These are phyloP conservation scores for Fraxinus paxiana DNA, from an alignment of 305 asterid genomes.

Conservation along the genomic window DNA sequence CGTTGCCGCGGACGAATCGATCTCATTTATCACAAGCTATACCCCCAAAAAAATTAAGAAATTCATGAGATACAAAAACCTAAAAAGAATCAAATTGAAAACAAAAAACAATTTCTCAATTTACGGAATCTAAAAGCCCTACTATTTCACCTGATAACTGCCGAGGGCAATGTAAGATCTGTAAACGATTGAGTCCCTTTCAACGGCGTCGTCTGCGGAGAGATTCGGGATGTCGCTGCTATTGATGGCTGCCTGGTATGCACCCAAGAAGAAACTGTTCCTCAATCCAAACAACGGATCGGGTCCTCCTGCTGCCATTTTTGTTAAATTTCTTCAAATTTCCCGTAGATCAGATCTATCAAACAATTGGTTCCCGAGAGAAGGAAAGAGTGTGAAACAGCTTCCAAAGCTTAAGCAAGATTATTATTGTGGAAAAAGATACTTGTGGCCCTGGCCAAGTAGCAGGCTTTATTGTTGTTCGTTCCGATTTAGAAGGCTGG, in stretches of 20 bases:
- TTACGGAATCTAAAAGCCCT: neutral
- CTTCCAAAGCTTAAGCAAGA: neutral
- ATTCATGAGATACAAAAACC: conserved; percentile 1
- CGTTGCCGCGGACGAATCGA: conserved; percentile 89
- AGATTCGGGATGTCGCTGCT: conserved; percentile 82
- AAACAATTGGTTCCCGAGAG: neutral
- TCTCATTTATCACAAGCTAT: conserved; percentile 85
- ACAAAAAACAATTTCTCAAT: neutral
- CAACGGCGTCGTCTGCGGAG: conserved; percentile 67
- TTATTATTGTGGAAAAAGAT: neutral
- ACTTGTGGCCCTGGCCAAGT: neutral
- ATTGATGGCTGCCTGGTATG: conserved; percentile 95
- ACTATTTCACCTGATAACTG: conserved; percentile 58
- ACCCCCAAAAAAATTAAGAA: neutral
- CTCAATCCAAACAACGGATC: conserved; percentile 78
- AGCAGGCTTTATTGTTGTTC: neutral
- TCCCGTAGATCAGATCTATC: conserved; percentile 35
- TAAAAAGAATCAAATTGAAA: neutral
- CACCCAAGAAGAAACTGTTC: conserved; percentile 88
- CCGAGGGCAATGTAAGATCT: conserved; percentile 91
- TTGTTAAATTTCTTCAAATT: conserved; percentile 6
- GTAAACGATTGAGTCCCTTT: conserved; percentile 71
- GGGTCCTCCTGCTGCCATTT: conserved; percentile 62
- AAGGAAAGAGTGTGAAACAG: neutral
- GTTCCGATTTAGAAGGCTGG: neutral